Evolutionary conservation across 345 rosid genomes (phyloP).

Genomic region (Aquilaria malaccensis): DNA sequence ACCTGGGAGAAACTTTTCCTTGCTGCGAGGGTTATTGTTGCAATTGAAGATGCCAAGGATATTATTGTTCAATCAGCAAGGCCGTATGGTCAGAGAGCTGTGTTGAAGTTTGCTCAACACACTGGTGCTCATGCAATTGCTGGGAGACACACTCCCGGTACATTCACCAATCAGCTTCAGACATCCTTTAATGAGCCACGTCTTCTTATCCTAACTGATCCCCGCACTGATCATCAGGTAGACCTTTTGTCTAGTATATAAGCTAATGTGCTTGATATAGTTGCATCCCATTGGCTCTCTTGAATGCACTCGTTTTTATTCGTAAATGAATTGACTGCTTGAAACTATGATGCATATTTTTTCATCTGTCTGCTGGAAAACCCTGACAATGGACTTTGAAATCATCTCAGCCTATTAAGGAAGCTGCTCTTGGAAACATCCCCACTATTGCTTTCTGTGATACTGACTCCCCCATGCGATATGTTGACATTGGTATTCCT

Average conservation of each 20-base stretch:
- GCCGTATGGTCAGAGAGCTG: constrained; percentile 98
- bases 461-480: constrained; percentile 92
- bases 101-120: constrained; percentile 83
- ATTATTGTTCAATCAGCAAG: constrained; percentile 96
- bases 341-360: too few species aligned
- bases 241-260: neutral
- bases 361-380: too few species aligned
- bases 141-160: constrained; percentile 99
- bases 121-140: constrained; percentile 98
- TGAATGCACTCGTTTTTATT: neutral
- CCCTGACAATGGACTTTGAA: too few species aligned
- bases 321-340: neutral
- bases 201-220: constrained; percentile 87
- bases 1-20: constrained; percentile 90
- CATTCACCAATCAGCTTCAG: constrained; percentile 91
- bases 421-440: constrained; percentile 92
- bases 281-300: neutral
- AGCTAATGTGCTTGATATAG: too few species aligned
- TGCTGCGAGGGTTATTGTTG: constrained; percentile 87
- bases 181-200: constrained; percentile 90
- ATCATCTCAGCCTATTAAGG: constrained; percentile 73
- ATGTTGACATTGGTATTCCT: constrained; percentile 91
- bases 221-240: constrained; percentile 97
- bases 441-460: constrained; percentile 96
- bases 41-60: constrained; percentile 81